Base-by-base conservation (phyloP, 495 filamentous ascomycete species). In the Podospora pseudoanserina region DNA sequence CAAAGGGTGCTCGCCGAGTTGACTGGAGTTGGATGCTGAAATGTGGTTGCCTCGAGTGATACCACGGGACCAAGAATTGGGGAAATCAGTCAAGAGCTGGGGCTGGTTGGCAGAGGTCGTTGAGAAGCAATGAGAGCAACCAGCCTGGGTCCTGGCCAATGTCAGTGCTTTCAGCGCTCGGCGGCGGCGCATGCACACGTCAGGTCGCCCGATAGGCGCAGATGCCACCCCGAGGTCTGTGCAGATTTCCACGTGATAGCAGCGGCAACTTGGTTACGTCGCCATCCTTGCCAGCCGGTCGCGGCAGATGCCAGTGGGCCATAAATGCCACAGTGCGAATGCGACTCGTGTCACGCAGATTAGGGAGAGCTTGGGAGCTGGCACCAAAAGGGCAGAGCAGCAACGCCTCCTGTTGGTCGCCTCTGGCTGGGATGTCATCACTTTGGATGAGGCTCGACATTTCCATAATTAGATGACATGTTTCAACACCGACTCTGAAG, bases 1-100 rank as follows among this genome's bases (percentile, higher is more conserved):
- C 59, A 39, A 63, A 56, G 65, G 65, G 39, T 23, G 23, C 63
- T 18, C 32, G 65, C 64, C 23, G 26, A n/a, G 28, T 64, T 28
- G 39, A 63, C 27, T 15, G 15, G 32, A 65, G 64, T 53, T 26
- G 32, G 63, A 55, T 20, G 63, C 20, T 20, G 18, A 49, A 34
- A 26, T 28, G 54, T 13, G 56, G 67, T 66, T 65, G 65, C 26
- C 13, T 73, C 44, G 67, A 65, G 67, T 26, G n/a, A 26, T 58
- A 58, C 68, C 73, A 69, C 70, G 68, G 70, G 73, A 75, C 62
- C 68, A 68, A 55, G 57, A 63, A 63, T 71, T 69, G 73, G 67
- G 60, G 63, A 70, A 72, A 39, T 20, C 30, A 58, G 55, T 58
- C 55, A 58, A 58, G 55, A 26, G 55, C 55, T 58, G 55, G 67